Base-by-base conservation (phyloP, 352 stramenopile species). In the Phytophthora sp. region DNA sequence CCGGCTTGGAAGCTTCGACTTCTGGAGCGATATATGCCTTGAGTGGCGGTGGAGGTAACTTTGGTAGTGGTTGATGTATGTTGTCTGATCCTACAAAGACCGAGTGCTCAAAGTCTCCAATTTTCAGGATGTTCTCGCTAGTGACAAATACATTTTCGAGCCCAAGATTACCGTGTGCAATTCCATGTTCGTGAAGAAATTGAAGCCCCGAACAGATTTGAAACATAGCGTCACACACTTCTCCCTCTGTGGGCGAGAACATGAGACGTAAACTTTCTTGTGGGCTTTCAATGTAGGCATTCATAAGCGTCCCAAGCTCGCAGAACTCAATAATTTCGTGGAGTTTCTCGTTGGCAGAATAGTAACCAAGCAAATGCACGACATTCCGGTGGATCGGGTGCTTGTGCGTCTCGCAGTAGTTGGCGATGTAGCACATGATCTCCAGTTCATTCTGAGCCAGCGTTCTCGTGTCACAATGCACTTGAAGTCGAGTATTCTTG, bases 121-220 rank as follows among this genome's bases (percentile, higher is more conserved):
- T 76, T 58, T 93, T 93, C 41, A 84, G 52, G 24, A 86, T 66
- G 42, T 84, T 82, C 0, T 78, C 61, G 24, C 66, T 71, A 11
- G 80, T 90, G 21, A 90, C 76, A 23, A 89, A 89, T n/a, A 93
- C 66, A 52, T 93, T 93, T 62, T 93, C 83, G 3, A 93, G 75
- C 23, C 82, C 77, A 31, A 93, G 54, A 47, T 93, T 86, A 18
- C 85, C 63, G 47, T 93, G 85, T 3, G 73, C 85, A 31, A 91
- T 51, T 31, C 83, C 83, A 31, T 89, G 75, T 20, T 57, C 41
- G 45, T 93, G 85, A 21, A 93, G 54, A 61, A 79, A 90, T 1
- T 70, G 67, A 0, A 91, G 64, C 0, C 73, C 81, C 0, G 85
- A 90, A 56, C 95, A 87, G 76, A 98, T 98, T 68, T 98, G 90